Evolutionary conservation across 1,284 basidiomycete genomes (phyloP), one percentile per base, ranked within the genome.

Genomic region (Ustilago trichophora): DNA sequence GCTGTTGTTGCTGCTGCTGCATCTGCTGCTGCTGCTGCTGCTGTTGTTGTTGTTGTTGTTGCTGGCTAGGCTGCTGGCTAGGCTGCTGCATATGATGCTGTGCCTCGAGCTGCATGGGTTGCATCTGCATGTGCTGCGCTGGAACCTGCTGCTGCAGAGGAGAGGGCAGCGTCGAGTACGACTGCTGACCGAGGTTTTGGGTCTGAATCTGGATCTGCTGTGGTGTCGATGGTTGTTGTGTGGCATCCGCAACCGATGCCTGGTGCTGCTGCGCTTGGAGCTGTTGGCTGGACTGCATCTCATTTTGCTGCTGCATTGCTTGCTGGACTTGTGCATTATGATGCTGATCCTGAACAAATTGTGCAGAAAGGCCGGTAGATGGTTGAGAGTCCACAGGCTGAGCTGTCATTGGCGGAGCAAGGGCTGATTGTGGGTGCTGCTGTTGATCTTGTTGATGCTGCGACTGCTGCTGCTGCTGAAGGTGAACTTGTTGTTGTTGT

Each of bases 71-170:
- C n/a, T n/a, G n/a, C n/a, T n/a, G n/a, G n/a, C n/a, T n/a, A n/a
- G n/a, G n/a, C n/a, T n/a, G n/a, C n/a, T n/a, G 47, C 27, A 19
- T 2, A 3, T 37, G 38, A 40, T 56, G 63, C 37, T 52, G 55
- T 25, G 50, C 18, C 15, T 59, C 55, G 16, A 45, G 56, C 35
- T 69, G 66, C 48, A 57, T 51, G 8, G 34, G 26, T 15, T 57
- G 51, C 33, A 35, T 26, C 12, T 58, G 58, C 27, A 37, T n/a
- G n/a, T 53, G 57, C 41, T 58, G 58, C n/a, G 34, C 41, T 6
- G 12, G 29, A n/a, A 22, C 49, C 31, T 64, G 60, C 27, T 42
- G 54, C 32, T 64, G 60, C 45, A 57, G n/a, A 15, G 60, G 60
- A 18, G 60, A 64, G 19, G 53, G 33, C 35, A 64, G 9, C 3